Percentiles rank a stretch among this genome's conserved stretches.
phyloP scores from a whole-genome alignment of 306 rosid genomes.

The Cicer pinnatifidum region DNA sequence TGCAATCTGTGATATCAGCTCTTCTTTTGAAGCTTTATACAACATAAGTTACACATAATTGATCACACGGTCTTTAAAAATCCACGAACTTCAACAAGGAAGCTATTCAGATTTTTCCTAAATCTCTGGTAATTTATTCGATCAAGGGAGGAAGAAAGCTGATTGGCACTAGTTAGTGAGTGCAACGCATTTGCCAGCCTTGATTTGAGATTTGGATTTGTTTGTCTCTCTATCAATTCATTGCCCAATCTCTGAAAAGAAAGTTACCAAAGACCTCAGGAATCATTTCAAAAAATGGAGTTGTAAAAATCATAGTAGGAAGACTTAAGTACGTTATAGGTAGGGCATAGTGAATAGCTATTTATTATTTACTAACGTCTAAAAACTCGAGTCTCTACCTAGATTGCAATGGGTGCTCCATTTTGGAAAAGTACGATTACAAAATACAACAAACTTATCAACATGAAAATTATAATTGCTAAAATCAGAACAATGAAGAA shows the following conservation, averaged over 20 bases:
- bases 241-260: constrained; percentile 69
- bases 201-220: constrained; percentile 65
- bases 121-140: constrained; percentile 82
- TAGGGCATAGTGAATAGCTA: constrained; percentile 1
- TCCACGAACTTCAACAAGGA: constrained; percentile 87
- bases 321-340: neutral
- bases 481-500: constrained; percentile 14
- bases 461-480: constrained; percentile 1
- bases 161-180: constrained; percentile 75
- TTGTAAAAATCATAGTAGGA: neutral
- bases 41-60: constrained; percentile 27
- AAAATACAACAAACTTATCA: neutral
- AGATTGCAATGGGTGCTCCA: neutral
- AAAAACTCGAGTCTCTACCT: too few relatives aligned
- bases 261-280: constrained; percentile 24
- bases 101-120: constrained; percentile 77
- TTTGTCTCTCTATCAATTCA: constrained; percentile 78
- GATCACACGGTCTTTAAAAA: constrained; percentile 78
- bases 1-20: constrained; percentile 33
- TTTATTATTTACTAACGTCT: neutral
- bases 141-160: constrained; percentile 79
- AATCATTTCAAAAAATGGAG: constrained; percentile 35
- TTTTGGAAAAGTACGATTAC: neutral
- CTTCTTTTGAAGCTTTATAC: constrained; percentile 38
- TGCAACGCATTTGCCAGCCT: constrained; percentile 81